These are phyloP conservation scores for Talaromyces trachyspermus DNA, from an alignment of 495 filamentous ascomycete genomes.

Conservation along the genomic window DNA sequence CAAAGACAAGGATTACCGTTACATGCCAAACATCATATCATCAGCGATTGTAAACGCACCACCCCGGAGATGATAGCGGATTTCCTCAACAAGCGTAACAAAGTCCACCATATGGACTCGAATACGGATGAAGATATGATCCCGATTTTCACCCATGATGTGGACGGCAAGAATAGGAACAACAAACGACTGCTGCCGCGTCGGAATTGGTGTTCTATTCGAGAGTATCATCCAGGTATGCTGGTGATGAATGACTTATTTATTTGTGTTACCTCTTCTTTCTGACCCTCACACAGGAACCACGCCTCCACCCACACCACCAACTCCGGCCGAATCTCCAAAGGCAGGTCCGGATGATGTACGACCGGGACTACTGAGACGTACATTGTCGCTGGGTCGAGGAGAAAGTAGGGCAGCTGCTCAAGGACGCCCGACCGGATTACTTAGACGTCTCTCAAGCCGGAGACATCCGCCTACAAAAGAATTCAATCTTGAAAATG, in stretches of 20 bases:
- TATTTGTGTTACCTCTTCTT: not conserved
- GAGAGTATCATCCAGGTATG: constrained; percentile 66
- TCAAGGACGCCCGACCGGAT: constrained; percentile 34
- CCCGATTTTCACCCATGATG: constrained; percentile 80
- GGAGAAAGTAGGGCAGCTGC: constrained; percentile 32
- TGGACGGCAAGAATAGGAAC: constrained; percentile 80
- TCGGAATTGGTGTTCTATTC: constrained; percentile 87
- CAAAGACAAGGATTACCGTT: constrained; percentile 83
- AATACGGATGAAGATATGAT: constrained; percentile 94
- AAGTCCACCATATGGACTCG: constrained; percentile 66
- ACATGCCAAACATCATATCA: constrained; percentile 86
- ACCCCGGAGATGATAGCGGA: constrained; percentile 86
- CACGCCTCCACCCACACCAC: constrained; percentile 64
- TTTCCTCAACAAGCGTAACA: constrained; percentile 87
- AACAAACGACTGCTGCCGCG: constrained; percentile 88
- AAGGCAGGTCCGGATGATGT: constrained; percentile 30
- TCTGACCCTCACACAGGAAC: constrained; percentile 21
- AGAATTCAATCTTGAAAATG: constrained; percentile 27
- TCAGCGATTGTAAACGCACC: constrained; percentile 90
- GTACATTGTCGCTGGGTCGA: constrained; percentile 58
- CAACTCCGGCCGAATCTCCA: constrained; percentile 24
- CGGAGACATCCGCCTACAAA: constrained; percentile 36
- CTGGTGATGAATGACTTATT: not conserved
- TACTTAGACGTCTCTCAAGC: constrained; percentile 49
- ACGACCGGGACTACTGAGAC: constrained; percentile 42